Base-by-base conservation (phyloP, 129 eudicot species). In the Arctium lappa region DNA sequence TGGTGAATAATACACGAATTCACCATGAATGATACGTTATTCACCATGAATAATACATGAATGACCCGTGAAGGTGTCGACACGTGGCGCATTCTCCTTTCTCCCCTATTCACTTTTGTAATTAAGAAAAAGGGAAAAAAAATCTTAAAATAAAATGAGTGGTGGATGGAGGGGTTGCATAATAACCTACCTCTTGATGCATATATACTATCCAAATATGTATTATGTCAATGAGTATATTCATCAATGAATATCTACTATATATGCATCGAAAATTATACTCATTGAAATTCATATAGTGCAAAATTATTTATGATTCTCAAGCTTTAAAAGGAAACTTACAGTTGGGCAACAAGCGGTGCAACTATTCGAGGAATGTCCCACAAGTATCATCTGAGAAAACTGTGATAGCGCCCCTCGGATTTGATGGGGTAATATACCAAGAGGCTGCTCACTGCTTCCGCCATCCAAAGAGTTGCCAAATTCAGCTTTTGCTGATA, bases 351-450 rank as follows among this genome's bases (percentile, higher is more conserved):
- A 88, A 83, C 99, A 95, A 73, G 99, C 99, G 1, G 99, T 95
- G 85, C 99, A 95, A 34, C 92, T 89, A 80, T 78, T 87, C 8
- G 99, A 95, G 50, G 98, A 90, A 79, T 95, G 97, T 6, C 99
- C 99, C 44, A 95, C 94, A 33, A 95, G 99, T 69, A 89, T 86
- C 97, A 93, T 93, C 88, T 93, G 99, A 86, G 99, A 93, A 85
- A 92, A 93, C 36, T 87, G 97, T 15, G 97, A 93, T 38, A 92
- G 91, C 2, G 92, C 82, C 30, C 97, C 99, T 74, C 99, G 89
- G 42, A 95, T 80, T 73, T 95, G 99, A 89, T 95, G 99, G 11
- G 99, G 97, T 77, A 95, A 81, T 79, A 95, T 95, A 76, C 99
- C 98, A 79, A 95, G 99, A 29, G 97, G 97, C 76, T 90, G 97